Evolutionary conservation across 768 basidiomycete genomes (phyloP).

Genomic region (Hericium coralloides): DNA sequence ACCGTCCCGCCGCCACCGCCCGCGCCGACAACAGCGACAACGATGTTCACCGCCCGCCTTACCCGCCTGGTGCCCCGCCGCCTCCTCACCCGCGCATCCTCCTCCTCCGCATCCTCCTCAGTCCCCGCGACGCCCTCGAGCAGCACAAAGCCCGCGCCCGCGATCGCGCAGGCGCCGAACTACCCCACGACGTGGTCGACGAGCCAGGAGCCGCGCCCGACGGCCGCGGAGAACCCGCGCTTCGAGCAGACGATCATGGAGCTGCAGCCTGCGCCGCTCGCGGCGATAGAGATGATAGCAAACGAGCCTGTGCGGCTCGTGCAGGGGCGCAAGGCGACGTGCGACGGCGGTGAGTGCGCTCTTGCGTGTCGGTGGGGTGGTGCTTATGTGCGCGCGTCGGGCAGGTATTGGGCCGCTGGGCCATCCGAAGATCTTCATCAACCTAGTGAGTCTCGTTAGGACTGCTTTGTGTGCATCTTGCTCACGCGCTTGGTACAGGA

Average conservation of each 20-base stretch:
- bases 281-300: constrained; percentile 84
- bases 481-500: constrained; percentile 40
- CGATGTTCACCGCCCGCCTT: constrained; percentile 10
- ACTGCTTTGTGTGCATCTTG: background rate
- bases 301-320: constrained; percentile 82
- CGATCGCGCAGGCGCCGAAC: constrained; percentile 71
- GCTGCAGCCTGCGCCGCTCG: constrained; percentile 81
- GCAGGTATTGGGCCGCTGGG: constrained; percentile 90
- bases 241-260: constrained; percentile 90
- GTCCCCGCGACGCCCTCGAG: constrained; percentile 10
- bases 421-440: constrained; percentile 95
- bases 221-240: constrained; percentile 53
- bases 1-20: background rate
- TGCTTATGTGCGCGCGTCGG: background rate
- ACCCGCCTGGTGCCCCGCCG: constrained; percentile 10
- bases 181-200: constrained; percentile 77
- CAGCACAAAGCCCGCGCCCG: constrained; percentile 20
- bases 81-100: constrained; percentile 4
- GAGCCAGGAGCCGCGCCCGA: constrained; percentile 65
- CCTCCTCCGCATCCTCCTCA: constrained; percentile 9
- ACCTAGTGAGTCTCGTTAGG: constrained; percentile 53
- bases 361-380: background rate
- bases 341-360: constrained; percentile 81
- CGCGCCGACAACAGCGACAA: background rate
- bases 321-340: constrained; percentile 75